Evolutionary conservation across 2,329 filamentous ascomycete genomes (phyloP).

Genomic region (Alternaria gaisen): DNA sequence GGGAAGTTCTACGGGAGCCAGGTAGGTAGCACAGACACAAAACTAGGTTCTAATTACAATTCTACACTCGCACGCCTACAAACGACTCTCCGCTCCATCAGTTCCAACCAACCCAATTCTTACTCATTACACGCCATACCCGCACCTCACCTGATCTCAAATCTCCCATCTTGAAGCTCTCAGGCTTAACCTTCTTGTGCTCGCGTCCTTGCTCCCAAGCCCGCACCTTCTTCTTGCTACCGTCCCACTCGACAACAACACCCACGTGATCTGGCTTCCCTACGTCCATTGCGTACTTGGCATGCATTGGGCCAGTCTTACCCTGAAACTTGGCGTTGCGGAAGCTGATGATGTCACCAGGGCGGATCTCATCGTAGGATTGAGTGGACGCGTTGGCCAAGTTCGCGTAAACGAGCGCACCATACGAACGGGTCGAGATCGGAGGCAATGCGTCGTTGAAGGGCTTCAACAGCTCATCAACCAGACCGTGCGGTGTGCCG

Average conservation of each 20-base stretch:
- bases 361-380: conserved; percentile 90
- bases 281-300: conserved; percentile 89
- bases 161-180: conserved; percentile 94
- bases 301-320: conserved; percentile 93
- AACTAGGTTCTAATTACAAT: conserved; percentile 5
- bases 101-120: conserved; percentile 88
- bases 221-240: conserved; percentile 95
- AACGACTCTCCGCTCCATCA: not conserved
- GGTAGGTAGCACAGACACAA: conserved; percentile 1
- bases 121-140: conserved; percentile 94
- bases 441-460: conserved; percentile 79
- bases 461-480: conserved; percentile 80
- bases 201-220: conserved; percentile 96
- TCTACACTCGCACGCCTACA: not conserved
- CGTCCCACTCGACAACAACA: conserved; percentile 95
- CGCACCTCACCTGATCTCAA: conserved; percentile 92
- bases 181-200: conserved; percentile 89
- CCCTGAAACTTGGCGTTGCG: conserved; percentile 95
- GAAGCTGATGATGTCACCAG: conserved; percentile 91
- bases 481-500: conserved; percentile 78
- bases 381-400: conserved; percentile 91
- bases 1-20: not conserved
- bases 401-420: conserved; percentile 92
- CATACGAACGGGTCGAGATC: conserved; percentile 88
- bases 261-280: conserved; percentile 89